Conservation (phyloP, 148 eudicot species). For the Euryodendron excelsum region DNA sequence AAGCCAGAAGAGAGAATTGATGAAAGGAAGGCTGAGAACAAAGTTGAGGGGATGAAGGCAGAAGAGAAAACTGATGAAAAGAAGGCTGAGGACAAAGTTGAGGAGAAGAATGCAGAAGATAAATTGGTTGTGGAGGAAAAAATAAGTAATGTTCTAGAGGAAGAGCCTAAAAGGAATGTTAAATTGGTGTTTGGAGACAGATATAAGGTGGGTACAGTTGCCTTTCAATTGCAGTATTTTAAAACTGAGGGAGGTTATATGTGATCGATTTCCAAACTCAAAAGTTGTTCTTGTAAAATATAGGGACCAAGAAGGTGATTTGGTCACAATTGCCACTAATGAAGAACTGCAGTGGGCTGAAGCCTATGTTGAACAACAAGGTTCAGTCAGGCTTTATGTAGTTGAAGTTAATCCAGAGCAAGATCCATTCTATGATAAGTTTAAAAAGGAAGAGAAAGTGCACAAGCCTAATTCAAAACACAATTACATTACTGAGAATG, state of each 20-base stretch:
- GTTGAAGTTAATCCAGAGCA: constrained; percentile 77
- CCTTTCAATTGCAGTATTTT: constrained; percentile 65
- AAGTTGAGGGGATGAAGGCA: constrained; percentile 8
- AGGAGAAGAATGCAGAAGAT: constrained; percentile 22
- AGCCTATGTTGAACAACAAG: constrained; percentile 43
- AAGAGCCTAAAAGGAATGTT: constrained; percentile 49
- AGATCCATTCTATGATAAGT: constrained; percentile 64
- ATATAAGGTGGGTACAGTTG: constrained; percentile 86
- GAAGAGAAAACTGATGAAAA: constrained; percentile 7
- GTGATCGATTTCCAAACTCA: constrained; percentile 61
- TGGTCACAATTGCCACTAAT: constrained; percentile 73
- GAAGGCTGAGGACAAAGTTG: constrained; percentile 14
- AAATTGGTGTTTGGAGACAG: constrained; percentile 87
- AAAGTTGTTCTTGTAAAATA: constrained; percentile 74
- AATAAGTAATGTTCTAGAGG: constrained; percentile 33
- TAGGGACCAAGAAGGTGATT: constrained; percentile 88
- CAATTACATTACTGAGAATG: constrained; percentile 21
- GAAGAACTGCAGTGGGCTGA: constrained; percentile 92
- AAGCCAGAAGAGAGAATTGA: constrained; percentile 15
- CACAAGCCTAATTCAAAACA: too few species aligned
- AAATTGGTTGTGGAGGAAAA: constrained; percentile 71
- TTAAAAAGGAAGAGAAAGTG: constrained; percentile 26
- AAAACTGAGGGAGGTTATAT: constrained; percentile 62
- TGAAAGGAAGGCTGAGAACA: not conserved
- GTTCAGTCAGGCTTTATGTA: constrained; percentile 65